Evolutionary conservation across 164 flowering plant genomes (phyloP), one percentile per base, ranked within the genome.

Genomic region (Warburgia ugandensis): DNA sequence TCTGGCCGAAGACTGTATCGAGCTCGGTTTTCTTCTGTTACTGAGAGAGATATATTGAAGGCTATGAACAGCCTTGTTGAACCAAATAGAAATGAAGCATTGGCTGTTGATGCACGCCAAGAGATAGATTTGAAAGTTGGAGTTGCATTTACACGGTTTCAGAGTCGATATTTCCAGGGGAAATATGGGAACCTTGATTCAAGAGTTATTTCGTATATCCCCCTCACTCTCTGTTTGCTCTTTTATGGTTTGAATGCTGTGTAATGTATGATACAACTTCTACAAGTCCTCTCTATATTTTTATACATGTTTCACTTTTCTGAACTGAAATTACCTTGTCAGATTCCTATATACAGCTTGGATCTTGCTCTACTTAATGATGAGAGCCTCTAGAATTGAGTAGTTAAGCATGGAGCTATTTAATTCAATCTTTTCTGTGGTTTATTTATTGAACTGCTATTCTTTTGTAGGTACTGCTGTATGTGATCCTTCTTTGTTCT

Each of bases 111-210:
- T 80, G 98, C 96, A 58, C 90, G 98, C 32, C 98, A 87, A 65
- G 98, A 91, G 71, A 91, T 91, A 65, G 98, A 91, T 71, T 69
- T 91, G 77, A 91, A 91, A 84, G 98, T 91, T 72, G 98, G 98
- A 65, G 98, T 91, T 62, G 90, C 96, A 52, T 91, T 91, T 70
- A 84, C 98, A 23, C 80, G 98, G 45, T 91, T 83, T 70, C 98
- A 91, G 66, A 91, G 96, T 39, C 71, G 71, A 58, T 91, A 73
- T 68, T 91, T 91, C 62, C 96, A 87, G 61, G 98, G 98, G 45
- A 87, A 83, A 81, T 91, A 91, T 73, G 96, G 96, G 52, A 91
- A 91, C 66, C 87, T 91, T 50, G 96, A 87, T 59, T 74, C 95
- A 16, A 78, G 86, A 69, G 90, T 91, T 53, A 91, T 91, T 66